Percentiles rank a stretch among this genome's conserved stretches.
These are phyloP conservation scores for Gossypium longicalyx DNA, from an alignment of 345 rosid species.

Conservation along the genomic window DNA sequence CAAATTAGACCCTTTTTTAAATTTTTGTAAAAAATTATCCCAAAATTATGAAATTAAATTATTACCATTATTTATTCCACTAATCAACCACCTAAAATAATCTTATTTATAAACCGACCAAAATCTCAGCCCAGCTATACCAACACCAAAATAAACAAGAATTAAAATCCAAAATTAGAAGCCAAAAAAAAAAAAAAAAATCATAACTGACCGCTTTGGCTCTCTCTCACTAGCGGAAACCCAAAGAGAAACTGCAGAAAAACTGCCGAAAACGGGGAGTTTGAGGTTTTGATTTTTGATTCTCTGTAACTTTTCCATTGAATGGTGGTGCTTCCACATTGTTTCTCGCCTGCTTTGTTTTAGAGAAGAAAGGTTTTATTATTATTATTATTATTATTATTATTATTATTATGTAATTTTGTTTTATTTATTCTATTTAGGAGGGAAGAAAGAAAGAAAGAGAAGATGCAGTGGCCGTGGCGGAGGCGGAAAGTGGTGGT, in stretches of 20 bases:
- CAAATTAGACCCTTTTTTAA: no score
- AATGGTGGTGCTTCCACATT: slow-evolving; percentile 13
- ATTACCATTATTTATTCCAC: background rate
- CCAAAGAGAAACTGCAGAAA: background rate
- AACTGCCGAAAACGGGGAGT: background rate
- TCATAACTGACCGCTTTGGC: background rate
- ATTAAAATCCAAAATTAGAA: background rate
- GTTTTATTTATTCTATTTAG: background rate
- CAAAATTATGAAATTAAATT: no score
- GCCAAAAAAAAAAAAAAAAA: background rate
- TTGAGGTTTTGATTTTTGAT: background rate
- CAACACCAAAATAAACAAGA: background rate
- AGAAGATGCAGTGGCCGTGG: slow-evolving; percentile 37
- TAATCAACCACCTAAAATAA: background rate
- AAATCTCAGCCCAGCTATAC: background rate
- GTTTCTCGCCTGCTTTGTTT: background rate
- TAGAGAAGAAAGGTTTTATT: background rate
- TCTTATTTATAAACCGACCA: slow-evolving; percentile 7
- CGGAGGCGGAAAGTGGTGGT: slow-evolving; percentile 45
- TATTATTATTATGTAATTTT: no score
- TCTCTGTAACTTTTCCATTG: background rate
- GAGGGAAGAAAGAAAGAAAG: background rate
- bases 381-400: no score
- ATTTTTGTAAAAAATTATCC: no score
- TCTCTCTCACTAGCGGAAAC: background rate